These are phyloP conservation scores for Eucalyptus erythrocorys DNA, from an alignment of 345 rosid genomes.

Conservation along the genomic window DNA sequence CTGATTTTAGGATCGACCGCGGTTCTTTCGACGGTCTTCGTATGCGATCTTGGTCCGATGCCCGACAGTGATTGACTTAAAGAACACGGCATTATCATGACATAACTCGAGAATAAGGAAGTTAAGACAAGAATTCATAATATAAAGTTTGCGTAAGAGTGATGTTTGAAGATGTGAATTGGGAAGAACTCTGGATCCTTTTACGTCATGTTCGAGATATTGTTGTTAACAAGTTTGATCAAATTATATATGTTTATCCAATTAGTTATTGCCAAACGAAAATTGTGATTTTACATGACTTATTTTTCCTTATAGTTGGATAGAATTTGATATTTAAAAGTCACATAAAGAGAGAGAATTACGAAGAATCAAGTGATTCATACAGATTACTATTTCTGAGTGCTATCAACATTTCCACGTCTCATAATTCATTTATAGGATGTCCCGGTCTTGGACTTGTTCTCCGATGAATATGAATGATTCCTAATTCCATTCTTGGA, in stretches of 20 bases:
- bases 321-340: not conserved
- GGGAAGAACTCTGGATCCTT: not conserved
- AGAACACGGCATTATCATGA: not conserved
- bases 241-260: not conserved
- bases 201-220: not conserved
- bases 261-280: not conserved
- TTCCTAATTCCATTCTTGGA: not conserved
- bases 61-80: not conserved
- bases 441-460: rapidly evolving
- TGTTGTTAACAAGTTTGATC: not conserved
- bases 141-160: rapidly evolving
- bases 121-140: not conserved
- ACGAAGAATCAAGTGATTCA: not conserved
- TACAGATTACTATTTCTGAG: not conserved
- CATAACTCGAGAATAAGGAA: not conserved
- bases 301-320: not conserved
- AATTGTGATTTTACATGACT: not conserved
- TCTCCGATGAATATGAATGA: not conserved
- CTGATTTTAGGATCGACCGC: not conserved
- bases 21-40: not conserved
- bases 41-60: not conserved
- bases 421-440: not conserved
- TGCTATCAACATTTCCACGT: not conserved
- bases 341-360: not conserved
- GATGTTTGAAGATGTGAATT: not conserved